Evolutionary conservation across 2,329 filamentous ascomycete genomes (phyloP).

Genomic region (Claviceps quebecensis): DNA sequence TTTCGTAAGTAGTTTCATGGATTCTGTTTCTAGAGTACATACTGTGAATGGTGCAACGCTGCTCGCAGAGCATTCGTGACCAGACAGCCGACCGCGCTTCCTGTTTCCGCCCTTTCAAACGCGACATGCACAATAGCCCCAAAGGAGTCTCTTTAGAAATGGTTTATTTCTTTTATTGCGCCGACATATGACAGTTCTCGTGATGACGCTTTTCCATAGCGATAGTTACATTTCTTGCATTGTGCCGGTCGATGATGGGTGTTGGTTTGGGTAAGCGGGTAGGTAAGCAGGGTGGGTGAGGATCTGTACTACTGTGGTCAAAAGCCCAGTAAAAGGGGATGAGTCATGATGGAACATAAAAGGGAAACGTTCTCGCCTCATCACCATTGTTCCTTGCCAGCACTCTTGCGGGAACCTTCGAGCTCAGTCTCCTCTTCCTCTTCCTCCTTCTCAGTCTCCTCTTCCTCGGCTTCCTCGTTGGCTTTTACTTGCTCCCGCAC

Average conservation of each 20-base stretch:
- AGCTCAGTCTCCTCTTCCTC: constrained; percentile 26
- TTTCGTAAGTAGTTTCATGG: too few relatives aligned
- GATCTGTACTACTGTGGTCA: not conserved
- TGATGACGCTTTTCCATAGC: too few relatives aligned
- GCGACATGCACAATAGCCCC: too few relatives aligned
- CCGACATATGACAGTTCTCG: too few relatives aligned
- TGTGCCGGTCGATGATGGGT: too few relatives aligned
- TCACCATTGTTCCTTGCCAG: constrained; percentile 20
- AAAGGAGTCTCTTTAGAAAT: too few relatives aligned
- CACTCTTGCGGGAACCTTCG: constrained; percentile 25
- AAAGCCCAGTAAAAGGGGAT: not conserved
- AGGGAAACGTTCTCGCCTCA: not conserved
- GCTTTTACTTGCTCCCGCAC: constrained; percentile 8
- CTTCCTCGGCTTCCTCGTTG: constrained; percentile 7
- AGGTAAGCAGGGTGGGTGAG: not conserved
- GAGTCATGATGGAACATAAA: not conserved
- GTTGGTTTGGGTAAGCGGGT: not conserved
- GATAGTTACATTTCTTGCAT: not conserved
- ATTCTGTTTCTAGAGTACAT: too few relatives aligned
- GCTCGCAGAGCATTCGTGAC: too few relatives aligned
- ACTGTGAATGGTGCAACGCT: too few relatives aligned
- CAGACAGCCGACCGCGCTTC: too few relatives aligned
- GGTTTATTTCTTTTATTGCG: too few relatives aligned
- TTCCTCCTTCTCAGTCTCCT: constrained; percentile 10
- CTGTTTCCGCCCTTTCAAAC: too few relatives aligned